Conservation (phyloP, 805 yeast genomes). For the Tetrapisispora namnaoensis region DNA sequence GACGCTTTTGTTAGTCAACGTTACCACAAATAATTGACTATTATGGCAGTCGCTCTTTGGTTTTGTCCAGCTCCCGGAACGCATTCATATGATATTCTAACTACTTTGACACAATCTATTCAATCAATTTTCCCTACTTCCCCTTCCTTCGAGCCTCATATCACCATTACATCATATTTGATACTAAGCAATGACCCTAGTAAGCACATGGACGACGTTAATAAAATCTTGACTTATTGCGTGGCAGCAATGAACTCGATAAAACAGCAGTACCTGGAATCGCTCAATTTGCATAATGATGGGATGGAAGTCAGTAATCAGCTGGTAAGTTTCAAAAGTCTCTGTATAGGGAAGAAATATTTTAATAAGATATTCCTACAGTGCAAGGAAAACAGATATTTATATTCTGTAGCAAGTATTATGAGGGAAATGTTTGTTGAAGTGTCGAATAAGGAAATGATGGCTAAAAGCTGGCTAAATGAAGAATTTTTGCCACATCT, state of each 20-base stretch:
- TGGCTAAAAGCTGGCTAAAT: constrained; percentile 48
- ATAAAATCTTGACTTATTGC: constrained; percentile 43
- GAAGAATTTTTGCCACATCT: constrained; percentile 62
- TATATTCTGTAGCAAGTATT: constrained; percentile 34
- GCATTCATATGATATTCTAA: constrained; percentile 45
- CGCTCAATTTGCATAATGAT: constrained; percentile 7
- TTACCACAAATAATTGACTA: no score
- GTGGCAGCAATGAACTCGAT: constrained; percentile 45
- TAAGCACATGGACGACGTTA: constrained; percentile 39
- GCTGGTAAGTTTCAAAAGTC: constrained; percentile 19
- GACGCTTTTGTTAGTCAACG: no score
- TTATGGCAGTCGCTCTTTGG: constrained; percentile 60
- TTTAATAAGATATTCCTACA: constrained; percentile 23
- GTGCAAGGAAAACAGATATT: constrained; percentile 20
- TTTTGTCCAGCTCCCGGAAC: constrained; percentile 54
- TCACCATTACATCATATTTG: constrained; percentile 62
- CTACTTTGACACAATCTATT: constrained; percentile 52
- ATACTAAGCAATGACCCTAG: constrained; percentile 32
- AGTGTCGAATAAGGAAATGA: constrained; percentile 21
- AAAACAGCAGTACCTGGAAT: constrained; percentile 6
- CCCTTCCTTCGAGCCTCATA: constrained; percentile 63
- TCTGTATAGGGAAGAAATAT: constrained; percentile 21
- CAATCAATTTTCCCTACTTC: constrained; percentile 66
- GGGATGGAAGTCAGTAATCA: constrained; percentile 1
- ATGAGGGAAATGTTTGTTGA: constrained; percentile 48